Percentiles rank a stretch among this genome's conserved stretches.
Conservation (phyloP, 1,139 yeast species). For the Pichia sp. region DNA sequence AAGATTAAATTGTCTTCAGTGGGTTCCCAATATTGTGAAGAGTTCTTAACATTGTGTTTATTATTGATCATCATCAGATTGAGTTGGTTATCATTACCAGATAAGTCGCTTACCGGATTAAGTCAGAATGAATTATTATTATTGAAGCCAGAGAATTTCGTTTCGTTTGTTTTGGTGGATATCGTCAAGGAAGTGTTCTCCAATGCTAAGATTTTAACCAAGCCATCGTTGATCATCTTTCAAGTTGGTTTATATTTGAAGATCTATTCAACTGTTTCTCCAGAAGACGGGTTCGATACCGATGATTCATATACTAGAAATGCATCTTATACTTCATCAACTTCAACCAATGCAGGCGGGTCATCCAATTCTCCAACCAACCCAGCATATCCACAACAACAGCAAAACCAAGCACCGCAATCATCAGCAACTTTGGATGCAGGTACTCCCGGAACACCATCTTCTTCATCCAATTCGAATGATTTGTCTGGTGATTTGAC, state of each 20-base stretch:
- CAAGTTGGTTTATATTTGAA: constrained; percentile 37
- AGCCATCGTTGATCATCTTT: constrained; percentile 36
- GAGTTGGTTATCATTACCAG: constrained; percentile 49
- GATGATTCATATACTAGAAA: constrained; percentile 34
- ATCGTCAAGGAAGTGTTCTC: constrained; percentile 35
- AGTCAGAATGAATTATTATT: constrained; percentile 30
- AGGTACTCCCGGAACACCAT: constrained; percentile 15
- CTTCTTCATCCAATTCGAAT: constrained; percentile 25
- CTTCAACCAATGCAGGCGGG: neutral
- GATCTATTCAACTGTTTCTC: constrained; percentile 35
- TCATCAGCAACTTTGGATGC: neutral
- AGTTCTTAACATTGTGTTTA: constrained; percentile 39
- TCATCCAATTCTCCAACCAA: neutral
- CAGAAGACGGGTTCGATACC: constrained; percentile 40
- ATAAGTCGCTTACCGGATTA: constrained; percentile 19
- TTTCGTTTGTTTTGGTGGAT: constrained; percentile 34
- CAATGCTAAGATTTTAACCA: constrained; percentile 32
- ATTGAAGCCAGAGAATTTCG: constrained; percentile 34
- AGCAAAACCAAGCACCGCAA: too few relatives aligned
- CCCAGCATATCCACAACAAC: neutral
- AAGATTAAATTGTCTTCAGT: constrained; percentile 29
- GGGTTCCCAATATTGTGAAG: constrained; percentile 35
- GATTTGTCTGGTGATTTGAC: constrained; percentile 32
- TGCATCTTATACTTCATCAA: constrained; percentile 1
- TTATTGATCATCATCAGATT: constrained; percentile 46